Percentiles rank a stretch among this genome's conserved stretches.
Evolutionary conservation across 164 flowering plant species (phyloP).

Genomic region (Aristolochia contorta): DNA sequence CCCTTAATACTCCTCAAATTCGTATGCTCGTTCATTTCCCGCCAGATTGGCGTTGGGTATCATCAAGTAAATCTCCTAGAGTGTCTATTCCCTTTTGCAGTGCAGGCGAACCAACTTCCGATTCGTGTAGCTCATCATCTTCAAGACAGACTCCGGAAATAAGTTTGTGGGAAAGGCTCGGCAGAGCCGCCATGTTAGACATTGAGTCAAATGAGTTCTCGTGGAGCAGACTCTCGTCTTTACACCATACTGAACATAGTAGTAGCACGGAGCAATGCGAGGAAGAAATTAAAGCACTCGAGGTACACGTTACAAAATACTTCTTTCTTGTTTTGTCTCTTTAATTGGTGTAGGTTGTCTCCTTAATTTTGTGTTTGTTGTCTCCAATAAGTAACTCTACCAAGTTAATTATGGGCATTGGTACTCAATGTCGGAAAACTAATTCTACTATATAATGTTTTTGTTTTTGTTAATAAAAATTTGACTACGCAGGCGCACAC

Average conservation of each 20-base stretch:
- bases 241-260: constrained; percentile 83
- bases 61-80: background rate
- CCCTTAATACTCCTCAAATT: background rate
- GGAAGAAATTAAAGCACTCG: constrained; percentile 78
- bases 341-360: too few relatives aligned
- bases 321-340: too few relatives aligned
- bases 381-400: too few relatives aligned
- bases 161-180: constrained; percentile 90
- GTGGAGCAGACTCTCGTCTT: constrained; percentile 79
- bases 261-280: constrained; percentile 79
- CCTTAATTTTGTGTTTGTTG: too few relatives aligned
- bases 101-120: constrained; percentile 37
- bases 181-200: constrained; percentile 61
- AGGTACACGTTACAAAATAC: constrained; percentile 32
- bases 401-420: too few relatives aligned
- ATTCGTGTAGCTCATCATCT: constrained; percentile 23
- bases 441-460: too few relatives aligned
- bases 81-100: constrained; percentile 21
- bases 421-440: too few relatives aligned
- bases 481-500: too few relatives aligned
- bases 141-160: constrained; percentile 51
- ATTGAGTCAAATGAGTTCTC: constrained; percentile 84
- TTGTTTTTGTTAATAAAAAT: too few relatives aligned
- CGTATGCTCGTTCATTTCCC: background rate
- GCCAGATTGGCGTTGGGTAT: background rate